These are phyloP conservation scores for Euryodendron excelsum DNA, from an alignment of 148 eudicot genomes.

Conservation along the genomic window DNA sequence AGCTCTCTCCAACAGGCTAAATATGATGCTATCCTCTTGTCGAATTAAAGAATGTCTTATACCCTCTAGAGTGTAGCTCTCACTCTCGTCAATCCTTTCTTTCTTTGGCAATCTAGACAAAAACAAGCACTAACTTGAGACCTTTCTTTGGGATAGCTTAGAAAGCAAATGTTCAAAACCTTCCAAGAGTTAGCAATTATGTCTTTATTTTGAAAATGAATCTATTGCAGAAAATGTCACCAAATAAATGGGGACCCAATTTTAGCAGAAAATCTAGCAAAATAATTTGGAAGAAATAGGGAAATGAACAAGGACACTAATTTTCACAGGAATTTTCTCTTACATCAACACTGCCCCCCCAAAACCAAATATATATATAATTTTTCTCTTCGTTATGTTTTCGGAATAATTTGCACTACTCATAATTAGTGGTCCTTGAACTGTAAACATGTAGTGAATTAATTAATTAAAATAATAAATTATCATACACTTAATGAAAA, in stretches of 20 bases:
- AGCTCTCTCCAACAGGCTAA: slow-evolving; percentile 84
- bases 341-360: too few species aligned
- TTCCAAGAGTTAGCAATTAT: not conserved
- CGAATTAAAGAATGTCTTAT: slow-evolving; percentile 79
- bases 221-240: not conserved
- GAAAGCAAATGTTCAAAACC: not conserved
- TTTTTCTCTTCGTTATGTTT: too few species aligned
- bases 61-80: slow-evolving; percentile 73
- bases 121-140: not conserved
- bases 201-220: not conserved
- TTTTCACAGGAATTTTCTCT: too few species aligned
- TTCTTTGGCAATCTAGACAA: slow-evolving; percentile 39
- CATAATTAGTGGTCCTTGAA: too few species aligned
- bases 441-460: too few species aligned
- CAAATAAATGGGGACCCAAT: not conserved
- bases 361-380: too few species aligned
- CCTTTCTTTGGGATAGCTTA: not conserved
- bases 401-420: too few species aligned
- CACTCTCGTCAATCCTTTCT: slow-evolving; percentile 69
- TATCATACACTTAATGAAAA: too few species aligned
- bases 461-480: too few species aligned
- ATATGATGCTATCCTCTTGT: slow-evolving; percentile 96
- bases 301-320: too few species aligned
- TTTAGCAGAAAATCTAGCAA: not conserved
- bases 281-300: not conserved